Base-by-base conservation (phyloP, 495 filamentous ascomycete genomes). In the Neurospora sp. region DNA sequence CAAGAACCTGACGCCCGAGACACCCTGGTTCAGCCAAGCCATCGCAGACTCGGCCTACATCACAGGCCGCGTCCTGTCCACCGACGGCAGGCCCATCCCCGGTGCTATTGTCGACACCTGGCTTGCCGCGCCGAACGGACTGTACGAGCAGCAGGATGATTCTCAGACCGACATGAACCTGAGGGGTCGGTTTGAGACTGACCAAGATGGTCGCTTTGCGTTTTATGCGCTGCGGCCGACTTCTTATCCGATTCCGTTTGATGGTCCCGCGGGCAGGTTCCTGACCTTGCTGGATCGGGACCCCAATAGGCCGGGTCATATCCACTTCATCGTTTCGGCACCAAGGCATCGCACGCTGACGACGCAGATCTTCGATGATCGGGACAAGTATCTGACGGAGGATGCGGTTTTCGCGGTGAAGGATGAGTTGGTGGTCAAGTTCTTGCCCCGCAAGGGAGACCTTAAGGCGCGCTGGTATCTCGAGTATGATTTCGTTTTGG, bases 361-460 rank as follows among this genome's bases (percentile, higher is more conserved):
- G 0, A 94, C 92, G 17, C 92, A 94, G 80, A 85, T 93, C 66
- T 94, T 93, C 77, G 92, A 94, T 76, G 78, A 85, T 72, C 84
- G 87, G 36, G 90, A 90, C 75, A 80, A 86, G 74, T 87, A 92
- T 73, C 81, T 92, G 28, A 78, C 78, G 31, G 85, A 93, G 59
- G 92, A 94, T 80, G 83, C 88, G 0, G 92, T 92, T 7, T 94
- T 94, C 76, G 92, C 92, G 0, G 91, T 93, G 42, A 94, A 94
- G 84, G 88, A 93, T 74, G 90, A 88, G 28, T 80, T 94, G 75
- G 77, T 92, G 48, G 90, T 93, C 24, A 87, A 89, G 73, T 94
- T 94, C 77, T 74, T 86, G 71, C 85, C 85, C 31, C 84, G 86
- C 21, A 78, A 89, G 76, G 86, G 83, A 13, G 90, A 93, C 75